Base-by-base conservation (phyloP, 768 basidiomycete genomes). In the Pseudohyphozyma bogoriensis region DNA sequence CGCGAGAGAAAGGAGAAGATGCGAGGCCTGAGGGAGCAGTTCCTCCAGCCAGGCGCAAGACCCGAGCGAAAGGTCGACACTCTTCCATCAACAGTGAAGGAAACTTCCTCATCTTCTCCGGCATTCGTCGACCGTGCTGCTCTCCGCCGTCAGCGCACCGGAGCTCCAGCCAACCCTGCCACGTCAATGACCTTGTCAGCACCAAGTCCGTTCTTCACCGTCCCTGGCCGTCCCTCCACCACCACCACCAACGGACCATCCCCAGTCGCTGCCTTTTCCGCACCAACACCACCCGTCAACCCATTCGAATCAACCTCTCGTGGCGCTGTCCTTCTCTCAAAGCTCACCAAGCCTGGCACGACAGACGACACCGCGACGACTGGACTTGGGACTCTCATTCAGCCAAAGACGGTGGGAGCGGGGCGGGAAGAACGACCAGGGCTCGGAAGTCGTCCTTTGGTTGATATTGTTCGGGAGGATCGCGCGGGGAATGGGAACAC, bases 121-220 rank as follows among this genome's bases (percentile, higher is more conserved):
- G 16, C 45, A 8, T 66, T 59, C 47, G n/a, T 62, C 40, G 56
- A 66, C 50, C 65, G 65, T 6, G 65, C 65, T 7, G 61, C 60
- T 7, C 58, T 58, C 2, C 55, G 65, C 1, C 58, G 65, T 0
- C 40, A 55, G 2, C 65, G 65, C 24, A 55, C 62, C n/a, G 60
- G 40, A 1, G 44, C 29, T 4, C 7, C 51, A 4, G 28, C 31
- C 8, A 20, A 6, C 15, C 61, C 36, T 47, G 39, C 24, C 33
- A n/a, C 9, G 35, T 16, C 15, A 33, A 39, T 50, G 36, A 16
- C 31, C 52, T 8, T 28, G 42, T n/a, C 20, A 52, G 26, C 51
- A 28, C 54, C 60, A 31, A 56, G 46, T 4, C 63, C 60, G 2
- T 66, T 62, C 63, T 62, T 62, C 46, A 22, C 56, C 39, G 45